A percentile compares a stretch with the other conserved stretches of the same genome.
Conservation (phyloP, 345 rosid genomes). For the Arabidopsis thaliana region TAIR10.1 NC_003075.7:16221001-16221500, state of each 20-base stretch:
- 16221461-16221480: constrained; percentile 6
- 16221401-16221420: background rate
- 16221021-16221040: background rate
- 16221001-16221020: constrained; percentile 13
- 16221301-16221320: constrained; percentile 9
- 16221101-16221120: background rate
- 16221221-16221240: background rate
- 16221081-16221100: constrained; percentile 5
- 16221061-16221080: background rate
- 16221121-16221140: background rate
- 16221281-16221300: background rate
- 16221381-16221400: background rate
- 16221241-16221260: background rate
- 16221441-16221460: background rate
- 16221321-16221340: constrained; percentile 6
- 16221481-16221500: constrained; percentile 4
- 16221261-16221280: background rate
- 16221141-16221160: background rate
- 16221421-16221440: constrained; percentile 10
- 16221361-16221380: constrained; percentile 6
- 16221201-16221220: background rate
- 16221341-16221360: background rate
- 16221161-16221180: constrained; percentile 6
- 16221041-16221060: background rate
- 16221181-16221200: constrained; percentile 18